Conservation (phyloP, 768 basidiomycete species). For the Dioszegia aurantiaca region DNA sequence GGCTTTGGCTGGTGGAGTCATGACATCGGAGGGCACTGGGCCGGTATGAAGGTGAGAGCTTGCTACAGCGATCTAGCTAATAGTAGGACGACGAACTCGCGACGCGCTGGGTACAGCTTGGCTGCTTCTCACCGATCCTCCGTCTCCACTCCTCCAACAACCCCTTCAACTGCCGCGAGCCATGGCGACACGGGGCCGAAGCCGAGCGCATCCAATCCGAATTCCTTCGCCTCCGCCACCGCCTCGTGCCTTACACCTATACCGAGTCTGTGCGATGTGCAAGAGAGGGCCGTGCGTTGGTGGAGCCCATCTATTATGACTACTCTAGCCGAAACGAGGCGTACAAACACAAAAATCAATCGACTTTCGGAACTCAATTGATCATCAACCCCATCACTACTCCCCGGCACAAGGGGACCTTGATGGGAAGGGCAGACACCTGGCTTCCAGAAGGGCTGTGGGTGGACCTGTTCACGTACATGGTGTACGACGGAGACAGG, state of each 20-base stretch:
- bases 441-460: slow-evolving; percentile 30
- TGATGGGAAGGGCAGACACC: slow-evolving; percentile 13
- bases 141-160: slow-evolving; percentile 32
- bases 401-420: slow-evolving; percentile 16
- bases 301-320: slow-evolving; percentile 35
- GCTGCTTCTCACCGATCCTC: slow-evolving; percentile 35
- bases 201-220: slow-evolving; percentile 16
- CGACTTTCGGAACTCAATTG: slow-evolving; percentile 29
- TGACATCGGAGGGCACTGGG: slow-evolving; percentile 33
- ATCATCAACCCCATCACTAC: slow-evolving; percentile 26
- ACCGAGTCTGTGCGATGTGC: slow-evolving; percentile 16
- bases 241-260: slow-evolving; percentile 32
- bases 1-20: slow-evolving; percentile 35
- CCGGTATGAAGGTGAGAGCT: slow-evolving; percentile 21
- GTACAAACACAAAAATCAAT: slow-evolving; percentile 30
- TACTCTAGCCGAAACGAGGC: slow-evolving; percentile 20
- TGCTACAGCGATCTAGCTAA: background rate
- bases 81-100: slow-evolving; percentile 27
- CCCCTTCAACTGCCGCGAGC: slow-evolving; percentile 37
- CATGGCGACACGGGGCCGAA: slow-evolving; percentile 24
- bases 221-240: slow-evolving; percentile 25
- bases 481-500: slow-evolving; percentile 34
- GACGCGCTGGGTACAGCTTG: slow-evolving; percentile 33
- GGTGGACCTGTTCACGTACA: slow-evolving; percentile 30
- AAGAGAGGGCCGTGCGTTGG: slow-evolving; percentile 12